Evolutionary conservation across 257 asterid species (phyloP).

Genomic region (Nicotiana attenuata): DNA sequence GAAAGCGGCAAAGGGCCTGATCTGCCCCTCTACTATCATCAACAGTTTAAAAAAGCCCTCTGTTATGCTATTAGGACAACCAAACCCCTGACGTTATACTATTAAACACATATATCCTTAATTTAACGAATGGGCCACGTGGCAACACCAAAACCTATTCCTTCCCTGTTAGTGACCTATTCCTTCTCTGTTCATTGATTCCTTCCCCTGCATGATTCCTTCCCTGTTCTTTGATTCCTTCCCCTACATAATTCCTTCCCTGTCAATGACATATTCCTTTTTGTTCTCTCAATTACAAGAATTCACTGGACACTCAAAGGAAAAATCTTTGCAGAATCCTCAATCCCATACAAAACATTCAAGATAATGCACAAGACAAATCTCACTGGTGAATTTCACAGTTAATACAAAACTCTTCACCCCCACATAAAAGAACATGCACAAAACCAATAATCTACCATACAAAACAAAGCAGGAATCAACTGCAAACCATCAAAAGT

Average conservation of each 20-base stretch:
- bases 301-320: neutral
- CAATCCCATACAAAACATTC: neutral
- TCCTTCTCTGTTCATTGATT: no score
- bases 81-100: no score
- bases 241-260: conserved; percentile 56
- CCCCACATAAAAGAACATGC: neutral
- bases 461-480: neutral
- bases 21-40: no score
- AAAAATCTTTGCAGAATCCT: neutral
- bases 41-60: no score
- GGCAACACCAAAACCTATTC: no score
- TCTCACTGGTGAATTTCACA: neutral
- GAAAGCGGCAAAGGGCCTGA: no score
- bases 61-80: no score
- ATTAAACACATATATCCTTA: no score
- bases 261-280: neutral
- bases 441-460: neutral
- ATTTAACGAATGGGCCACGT: no score
- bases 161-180: no score
- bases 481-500: neutral
- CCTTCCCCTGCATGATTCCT: no score
- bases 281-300: neutral
- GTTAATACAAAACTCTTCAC: neutral
- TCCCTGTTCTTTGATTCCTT: conserved; percentile 21
- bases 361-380: neutral